phyloP scores from a whole-genome alignment of 306 rosid genomes.

The Urtica urens region DNA sequence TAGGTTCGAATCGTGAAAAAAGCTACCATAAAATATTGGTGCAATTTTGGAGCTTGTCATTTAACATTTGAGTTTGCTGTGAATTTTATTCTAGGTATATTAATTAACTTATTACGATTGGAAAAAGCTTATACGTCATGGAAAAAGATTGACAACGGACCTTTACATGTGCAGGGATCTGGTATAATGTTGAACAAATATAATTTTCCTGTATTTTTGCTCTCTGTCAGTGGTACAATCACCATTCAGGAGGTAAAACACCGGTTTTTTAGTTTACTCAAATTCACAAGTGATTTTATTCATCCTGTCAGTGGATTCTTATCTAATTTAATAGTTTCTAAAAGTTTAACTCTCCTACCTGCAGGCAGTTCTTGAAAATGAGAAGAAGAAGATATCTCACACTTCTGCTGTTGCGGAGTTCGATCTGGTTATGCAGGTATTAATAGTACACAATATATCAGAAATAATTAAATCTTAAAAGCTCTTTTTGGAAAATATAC shows the following conservation, averaged over 20 bases:
- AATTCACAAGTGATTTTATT: too few species aligned
- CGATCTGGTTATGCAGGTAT: slow-evolving; percentile 92
- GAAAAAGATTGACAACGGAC: slow-evolving; percentile 9
- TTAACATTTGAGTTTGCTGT: background rate
- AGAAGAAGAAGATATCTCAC: slow-evolving; percentile 40
- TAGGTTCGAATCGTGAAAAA: background rate
- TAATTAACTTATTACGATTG: background rate
- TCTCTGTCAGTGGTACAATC: slow-evolving; percentile 46
- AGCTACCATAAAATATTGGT: background rate
- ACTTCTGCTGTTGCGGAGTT: slow-evolving; percentile 72
- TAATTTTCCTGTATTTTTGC: slow-evolving; percentile 66
- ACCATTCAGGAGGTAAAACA: slow-evolving; percentile 52
- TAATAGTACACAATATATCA: too few species aligned
- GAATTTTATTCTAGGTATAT: too few species aligned
- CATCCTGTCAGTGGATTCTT: too few species aligned
- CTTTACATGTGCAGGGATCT: slow-evolving; percentile 55
- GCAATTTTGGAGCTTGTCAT: background rate
- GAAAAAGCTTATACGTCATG: background rate
- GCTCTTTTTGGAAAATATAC: too few species aligned
- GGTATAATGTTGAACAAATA: slow-evolving; percentile 69
- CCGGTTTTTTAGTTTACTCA: background rate
- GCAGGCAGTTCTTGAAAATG: slow-evolving; percentile 56
- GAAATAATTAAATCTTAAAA: too few species aligned
- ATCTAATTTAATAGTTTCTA: background rate
- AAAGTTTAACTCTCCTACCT: slow-evolving; percentile 8